phyloP scores from a whole-genome alignment of 352 stramenopile genomes.

The Pythium myriotylum region DNA sequence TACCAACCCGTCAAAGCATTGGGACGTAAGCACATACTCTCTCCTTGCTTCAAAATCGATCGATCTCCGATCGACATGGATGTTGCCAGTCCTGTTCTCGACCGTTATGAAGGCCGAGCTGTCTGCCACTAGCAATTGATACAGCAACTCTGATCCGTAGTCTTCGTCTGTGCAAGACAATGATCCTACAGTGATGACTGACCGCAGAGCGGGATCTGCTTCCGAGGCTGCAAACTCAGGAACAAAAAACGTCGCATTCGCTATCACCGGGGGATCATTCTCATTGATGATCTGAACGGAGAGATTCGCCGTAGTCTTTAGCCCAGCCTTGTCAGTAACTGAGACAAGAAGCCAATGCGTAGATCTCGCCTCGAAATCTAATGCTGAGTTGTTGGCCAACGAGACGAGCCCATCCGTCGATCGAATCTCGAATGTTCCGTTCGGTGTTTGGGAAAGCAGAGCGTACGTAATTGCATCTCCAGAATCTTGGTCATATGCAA shows the following conservation, averaged over 20 bases:
- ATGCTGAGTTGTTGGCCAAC: constrained; percentile 1
- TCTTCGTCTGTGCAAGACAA: constrained; percentile 60
- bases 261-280: constrained; percentile 30
- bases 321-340: constrained; percentile 19
- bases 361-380: constrained; percentile 25
- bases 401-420: constrained; percentile 19
- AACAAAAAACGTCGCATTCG: constrained; percentile 25
- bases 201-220: background rate
- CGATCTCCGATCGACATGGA: constrained; percentile 39
- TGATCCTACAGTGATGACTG: constrained; percentile 36
- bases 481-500: constrained; percentile 29
- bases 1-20: constrained; percentile 45
- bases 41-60: constrained; percentile 54
- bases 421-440: constrained; percentile 18
- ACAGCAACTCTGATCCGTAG: constrained; percentile 35
- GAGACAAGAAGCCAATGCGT: constrained; percentile 23
- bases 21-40: constrained; percentile 28
- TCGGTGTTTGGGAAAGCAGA: constrained; percentile 15
- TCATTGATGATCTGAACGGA: constrained; percentile 22
- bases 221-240: constrained; percentile 6
- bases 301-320: constrained; percentile 15
- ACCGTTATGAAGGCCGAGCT: constrained; percentile 37
- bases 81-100: constrained; percentile 41
- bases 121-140: constrained; percentile 28
- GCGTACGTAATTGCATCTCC: constrained; percentile 30